phyloP scores from a whole-genome alignment of 129 eudicot species.

The Chrysanthemum makinoi region DNA sequence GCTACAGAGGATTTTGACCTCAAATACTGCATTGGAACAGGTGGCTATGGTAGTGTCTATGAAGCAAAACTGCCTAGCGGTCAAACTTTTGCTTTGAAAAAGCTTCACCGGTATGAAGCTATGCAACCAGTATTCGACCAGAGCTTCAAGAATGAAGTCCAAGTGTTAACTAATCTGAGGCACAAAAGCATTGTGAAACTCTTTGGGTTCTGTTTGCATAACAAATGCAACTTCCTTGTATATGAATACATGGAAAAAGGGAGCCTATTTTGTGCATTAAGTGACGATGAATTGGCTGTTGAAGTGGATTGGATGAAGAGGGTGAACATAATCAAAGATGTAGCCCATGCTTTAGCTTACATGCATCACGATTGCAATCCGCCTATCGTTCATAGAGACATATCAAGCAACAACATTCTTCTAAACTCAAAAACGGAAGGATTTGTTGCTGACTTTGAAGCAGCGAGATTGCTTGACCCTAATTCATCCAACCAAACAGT shows the following conservation, averaged over 20 bases:
- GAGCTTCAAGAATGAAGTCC: constrained; percentile 35
- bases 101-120: constrained; percentile 27
- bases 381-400: too few relatives aligned
- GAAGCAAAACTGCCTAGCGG: constrained; percentile 31
- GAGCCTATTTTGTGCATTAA: constrained; percentile 36
- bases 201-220: constrained; percentile 34
- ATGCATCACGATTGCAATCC: too few relatives aligned
- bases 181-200: constrained; percentile 32
- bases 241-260: constrained; percentile 43
- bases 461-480: too few relatives aligned
- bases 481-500: too few relatives aligned
- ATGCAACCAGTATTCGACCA: constrained; percentile 24
- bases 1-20: constrained; percentile 41
- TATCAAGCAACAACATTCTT: too few relatives aligned
- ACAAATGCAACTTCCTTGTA: constrained; percentile 32
- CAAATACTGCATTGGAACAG: constrained; percentile 41
- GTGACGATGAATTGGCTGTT: background rate
- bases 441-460: too few relatives aligned
- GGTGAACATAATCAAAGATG: too few relatives aligned
- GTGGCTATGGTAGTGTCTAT: constrained; percentile 39
- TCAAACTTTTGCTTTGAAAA: constrained; percentile 36
- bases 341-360: too few relatives aligned
- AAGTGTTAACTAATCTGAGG: constrained; percentile 25
- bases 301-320: too few relatives aligned
- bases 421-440: too few relatives aligned